Conservation (phyloP, 805 yeast species). For the Debaryomyces hansenii region DNA sequence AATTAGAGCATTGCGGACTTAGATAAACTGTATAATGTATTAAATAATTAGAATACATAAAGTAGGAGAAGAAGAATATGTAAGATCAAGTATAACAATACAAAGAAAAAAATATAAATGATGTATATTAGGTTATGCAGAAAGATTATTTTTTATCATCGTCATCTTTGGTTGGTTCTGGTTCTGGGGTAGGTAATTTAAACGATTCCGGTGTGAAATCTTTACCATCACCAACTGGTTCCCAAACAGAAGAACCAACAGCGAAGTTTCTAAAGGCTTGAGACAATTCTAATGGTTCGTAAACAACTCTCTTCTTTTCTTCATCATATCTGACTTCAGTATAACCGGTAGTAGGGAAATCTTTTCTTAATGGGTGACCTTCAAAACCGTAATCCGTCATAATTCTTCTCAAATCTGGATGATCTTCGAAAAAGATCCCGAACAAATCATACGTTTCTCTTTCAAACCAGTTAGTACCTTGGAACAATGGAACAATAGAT, state of each 20-base stretch:
- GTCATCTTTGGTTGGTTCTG: constrained; percentile 53
- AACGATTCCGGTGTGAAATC: constrained; percentile 80
- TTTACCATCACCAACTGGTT: constrained; percentile 84
- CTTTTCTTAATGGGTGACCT: constrained; percentile 89
- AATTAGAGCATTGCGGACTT: constrained; percentile 23
- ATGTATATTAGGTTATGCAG: constrained; percentile 2
- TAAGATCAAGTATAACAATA: background rate
- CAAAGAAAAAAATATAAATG: background rate
- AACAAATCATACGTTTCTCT: constrained; percentile 86
- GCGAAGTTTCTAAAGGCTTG: constrained; percentile 91
- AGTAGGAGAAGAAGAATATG: background rate
- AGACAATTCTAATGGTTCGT: constrained; percentile 86
- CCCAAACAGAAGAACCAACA: constrained; percentile 89
- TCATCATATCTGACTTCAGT: constrained; percentile 89
- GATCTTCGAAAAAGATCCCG: constrained; percentile 85
- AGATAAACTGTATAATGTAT: background rate
- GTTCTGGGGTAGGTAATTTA: constrained; percentile 79
- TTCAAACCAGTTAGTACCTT: constrained; percentile 90
- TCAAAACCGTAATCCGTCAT: constrained; percentile 91
- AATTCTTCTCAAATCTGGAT: constrained; percentile 86
- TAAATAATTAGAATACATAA: background rate
- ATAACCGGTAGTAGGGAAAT: constrained; percentile 90
- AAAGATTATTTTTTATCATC: constrained; percentile 30
- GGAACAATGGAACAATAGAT: constrained; percentile 65
- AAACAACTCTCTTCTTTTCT: constrained; percentile 85